Evolutionary conservation across 768 basidiomycete species (phyloP), one percentile per base, ranked within the genome.

Genomic region (Podaxis sp.): DNA sequence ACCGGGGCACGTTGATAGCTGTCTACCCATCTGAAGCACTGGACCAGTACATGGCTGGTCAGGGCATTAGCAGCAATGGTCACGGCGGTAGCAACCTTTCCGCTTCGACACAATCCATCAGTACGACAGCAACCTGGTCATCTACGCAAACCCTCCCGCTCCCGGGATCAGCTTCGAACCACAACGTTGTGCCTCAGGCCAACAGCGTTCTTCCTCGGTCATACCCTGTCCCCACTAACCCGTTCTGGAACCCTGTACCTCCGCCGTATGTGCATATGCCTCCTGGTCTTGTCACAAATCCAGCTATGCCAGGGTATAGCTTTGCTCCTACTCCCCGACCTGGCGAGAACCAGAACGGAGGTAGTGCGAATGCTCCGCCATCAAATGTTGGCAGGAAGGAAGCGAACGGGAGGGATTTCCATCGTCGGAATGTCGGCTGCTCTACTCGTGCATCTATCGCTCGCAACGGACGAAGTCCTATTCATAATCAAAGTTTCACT

Each of bases 21-120:
- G 81, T 90, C 36, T 91, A 91, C 69, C 82, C 82, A 25, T 85
- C 85, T 2, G 89, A 91, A 51, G 88, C 85, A 1, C 79, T 90
- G 27, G 83, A 88, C 65, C 83, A 85, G 57, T 90, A 90, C 66
- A 85, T 90, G 84, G 70, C 85, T 24, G 47, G 46, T 38, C 61
- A 62, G 19, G 38, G 37, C 37, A 47, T 19, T 27, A 36, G 36
- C n/a, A 40, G 4, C 19, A 51, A 12, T 15, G 75, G 77, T 54
- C 40, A n/a, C 12, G 75, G 77, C 53, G 74, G 72, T 61, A 78
- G 77, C 27, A 61, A 57, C 13, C 64, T 67, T 11, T 64, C 75
- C 11, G 59, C 69, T 11, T 61, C 74, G 46, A 66, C 47, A 2
- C 61, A 55, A 13, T 41, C 61, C 8, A 19, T 49, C 47, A 56